Evolutionary conservation across 2,329 filamentous ascomycete genomes (phyloP).

Genomic region (Cryphonectria naterciae): DNA sequence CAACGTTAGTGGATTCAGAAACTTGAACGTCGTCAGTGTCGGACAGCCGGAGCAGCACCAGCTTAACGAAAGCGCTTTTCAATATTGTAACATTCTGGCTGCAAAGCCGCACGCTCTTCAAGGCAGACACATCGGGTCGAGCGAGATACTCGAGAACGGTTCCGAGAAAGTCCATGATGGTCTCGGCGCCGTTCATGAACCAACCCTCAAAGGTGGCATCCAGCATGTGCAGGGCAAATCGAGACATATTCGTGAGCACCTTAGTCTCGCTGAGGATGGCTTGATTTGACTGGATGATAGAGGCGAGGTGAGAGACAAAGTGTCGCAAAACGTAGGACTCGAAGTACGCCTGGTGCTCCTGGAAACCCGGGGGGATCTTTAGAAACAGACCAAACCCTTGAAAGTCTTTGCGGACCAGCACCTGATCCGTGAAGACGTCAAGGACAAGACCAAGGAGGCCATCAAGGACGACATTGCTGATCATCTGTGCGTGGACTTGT

Average conservation of each 20-base stretch:
- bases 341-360: conserved; percentile 94
- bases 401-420: conserved; percentile 88
- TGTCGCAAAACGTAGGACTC: conserved; percentile 85
- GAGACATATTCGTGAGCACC: conserved; percentile 82
- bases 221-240: conserved; percentile 78
- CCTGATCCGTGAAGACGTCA: conserved; percentile 81
- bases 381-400: conserved; percentile 82
- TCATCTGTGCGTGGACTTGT: conserved; percentile 52
- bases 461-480: conserved; percentile 74
- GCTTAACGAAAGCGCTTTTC: conserved; percentile 74
- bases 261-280: conserved; percentile 78
- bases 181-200: conserved; percentile 87
- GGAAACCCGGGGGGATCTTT: conserved; percentile 88
- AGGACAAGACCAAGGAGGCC: conserved; percentile 77
- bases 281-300: conserved; percentile 71
- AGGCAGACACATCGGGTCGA: conserved; percentile 74
- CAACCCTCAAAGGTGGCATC: conserved; percentile 95
- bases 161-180: conserved; percentile 83
- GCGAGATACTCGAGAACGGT: conserved; percentile 87
- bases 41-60: conserved; percentile 80
- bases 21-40: conserved; percentile 73
- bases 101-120: conserved; percentile 92
- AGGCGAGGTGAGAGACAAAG: conserved; percentile 72
- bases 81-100: conserved; percentile 80
- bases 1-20: conserved; percentile 64